These are phyloP conservation scores for Eremomyces bilateralis DNA, from an alignment of 495 filamentous ascomycete species.

Conservation along the genomic window DNA sequence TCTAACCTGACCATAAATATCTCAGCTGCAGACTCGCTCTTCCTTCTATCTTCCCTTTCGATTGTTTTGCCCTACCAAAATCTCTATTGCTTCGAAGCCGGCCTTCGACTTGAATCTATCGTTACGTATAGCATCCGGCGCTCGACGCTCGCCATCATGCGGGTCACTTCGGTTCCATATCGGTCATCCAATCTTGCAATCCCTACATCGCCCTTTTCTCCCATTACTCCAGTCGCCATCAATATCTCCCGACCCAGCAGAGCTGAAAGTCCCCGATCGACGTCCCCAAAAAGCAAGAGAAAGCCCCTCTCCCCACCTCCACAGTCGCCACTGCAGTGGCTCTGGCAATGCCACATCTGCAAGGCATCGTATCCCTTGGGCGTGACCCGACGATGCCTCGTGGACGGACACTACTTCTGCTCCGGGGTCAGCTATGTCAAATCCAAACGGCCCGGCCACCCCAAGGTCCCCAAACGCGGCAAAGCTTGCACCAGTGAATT, in stretches of 20 bases:
- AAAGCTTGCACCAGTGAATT: constrained; percentile 24
- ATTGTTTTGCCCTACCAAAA: too few species aligned
- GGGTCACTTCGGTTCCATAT: not conserved
- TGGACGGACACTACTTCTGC: constrained; percentile 28
- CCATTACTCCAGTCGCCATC: constrained; percentile 10
- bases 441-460: constrained; percentile 1
- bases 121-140: too few species aligned
- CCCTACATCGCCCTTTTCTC: constrained; percentile 18
- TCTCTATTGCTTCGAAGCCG: too few species aligned
- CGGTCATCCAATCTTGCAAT: constrained; percentile 15
- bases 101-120: too few species aligned
- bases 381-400: constrained; percentile 25
- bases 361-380: constrained; percentile 20
- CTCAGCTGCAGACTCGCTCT: too few species aligned
- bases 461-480: constrained; percentile 12
- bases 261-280: too few species aligned
- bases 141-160: not conserved
- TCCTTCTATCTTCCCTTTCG: too few species aligned
- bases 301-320: constrained; percentile 7
- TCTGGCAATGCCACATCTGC: constrained; percentile 28
- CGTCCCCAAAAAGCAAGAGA: too few species aligned
- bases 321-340: constrained; percentile 18
- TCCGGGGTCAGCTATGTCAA: constrained; percentile 19
- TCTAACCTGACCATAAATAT: too few species aligned
- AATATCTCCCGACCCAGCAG: too few species aligned